Evolutionary conservation across 371 early-diverging fungal species (phyloP).

Genomic region (Syncephalastrum contaminatum): DNA sequence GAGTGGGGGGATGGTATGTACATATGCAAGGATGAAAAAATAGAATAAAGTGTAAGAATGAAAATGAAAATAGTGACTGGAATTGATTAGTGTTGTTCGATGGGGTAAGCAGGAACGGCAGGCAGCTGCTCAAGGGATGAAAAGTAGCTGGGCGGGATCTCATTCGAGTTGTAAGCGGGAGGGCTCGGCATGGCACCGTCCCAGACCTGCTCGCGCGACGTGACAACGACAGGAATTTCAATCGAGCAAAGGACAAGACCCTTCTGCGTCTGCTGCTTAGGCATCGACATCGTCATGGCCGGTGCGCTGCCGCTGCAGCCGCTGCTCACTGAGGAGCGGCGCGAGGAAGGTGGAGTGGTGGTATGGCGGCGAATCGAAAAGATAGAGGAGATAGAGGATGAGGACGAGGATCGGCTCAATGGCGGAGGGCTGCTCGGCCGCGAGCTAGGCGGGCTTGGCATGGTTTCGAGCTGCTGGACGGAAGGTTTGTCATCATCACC

Average conservation of each 20-base stretch:
- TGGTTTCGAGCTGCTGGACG: constrained; percentile 8
- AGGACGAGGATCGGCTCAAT: constrained; percentile 38
- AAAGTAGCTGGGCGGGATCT: constrained; percentile 42
- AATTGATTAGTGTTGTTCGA: too few species aligned
- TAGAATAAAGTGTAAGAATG: too few species aligned
- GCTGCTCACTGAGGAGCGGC: constrained; percentile 17
- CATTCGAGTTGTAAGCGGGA: constrained; percentile 34
- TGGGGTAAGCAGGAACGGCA: constrained; percentile 35
- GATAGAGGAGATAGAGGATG: constrained; percentile 34
- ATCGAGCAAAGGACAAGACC: constrained; percentile 28
- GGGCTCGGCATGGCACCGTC: constrained; percentile 19
- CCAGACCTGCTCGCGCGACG: constrained; percentile 45
- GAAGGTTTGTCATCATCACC: constrained; percentile 3
- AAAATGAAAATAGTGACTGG: too few species aligned
- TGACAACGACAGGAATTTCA: constrained; percentile 45
- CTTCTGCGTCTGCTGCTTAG: not conserved
- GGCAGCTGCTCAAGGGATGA: constrained; percentile 32
- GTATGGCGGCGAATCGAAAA: constrained; percentile 17
- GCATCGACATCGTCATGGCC: constrained; percentile 9
- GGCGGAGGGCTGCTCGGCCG: constrained; percentile 27
- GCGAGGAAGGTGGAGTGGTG: constrained; percentile 6
- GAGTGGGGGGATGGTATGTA: too few species aligned
- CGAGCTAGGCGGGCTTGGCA: constrained; percentile 16
- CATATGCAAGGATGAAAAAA: too few species aligned
- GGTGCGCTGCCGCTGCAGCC: too few species aligned